Evolutionary conservation across 2,329 filamentous ascomycete genomes (phyloP).

Genomic region (Dendrostoma leiphaemia): DNA sequence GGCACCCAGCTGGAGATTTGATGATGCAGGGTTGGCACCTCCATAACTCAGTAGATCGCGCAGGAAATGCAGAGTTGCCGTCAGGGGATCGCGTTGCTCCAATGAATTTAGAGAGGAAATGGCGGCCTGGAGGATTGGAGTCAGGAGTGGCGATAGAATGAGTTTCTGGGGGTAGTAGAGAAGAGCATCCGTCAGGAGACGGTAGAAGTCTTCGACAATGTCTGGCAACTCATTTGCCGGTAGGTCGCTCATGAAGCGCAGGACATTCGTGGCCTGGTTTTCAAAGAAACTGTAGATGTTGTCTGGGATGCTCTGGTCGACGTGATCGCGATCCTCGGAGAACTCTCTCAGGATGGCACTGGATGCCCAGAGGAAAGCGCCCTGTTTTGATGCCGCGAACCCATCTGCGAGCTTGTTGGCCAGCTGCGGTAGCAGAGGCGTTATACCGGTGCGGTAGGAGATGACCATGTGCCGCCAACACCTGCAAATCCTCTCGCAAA

Average conservation of each 20-base stretch:
- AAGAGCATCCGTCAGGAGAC: constrained; percentile 84
- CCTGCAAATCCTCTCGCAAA: constrained; percentile 88
- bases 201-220: constrained; percentile 96
- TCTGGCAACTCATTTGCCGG: constrained; percentile 71
- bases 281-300: constrained; percentile 95
- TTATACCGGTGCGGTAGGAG: constrained; percentile 87
- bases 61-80: constrained; percentile 88
- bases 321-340: constrained; percentile 82
- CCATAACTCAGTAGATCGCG: constrained; percentile 90
- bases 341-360: constrained; percentile 94
- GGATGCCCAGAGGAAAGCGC: constrained; percentile 98
- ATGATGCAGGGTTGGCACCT: constrained; percentile 68
- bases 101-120: constrained; percentile 76
- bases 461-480: constrained; percentile 98
- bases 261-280: constrained; percentile 84
- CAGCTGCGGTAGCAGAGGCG: constrained; percentile 78
- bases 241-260: constrained; percentile 84
- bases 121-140: constrained; percentile 82
- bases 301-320: constrained; percentile 77
- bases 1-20: constrained; percentile 51
- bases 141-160: constrained; percentile 74
- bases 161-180: constrained; percentile 88
- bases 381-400: constrained; percentile 83
- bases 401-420: constrained; percentile 85
- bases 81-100: constrained; percentile 87